These are phyloP conservation scores for Candida sanyaensis DNA, from an alignment of 1,139 yeast species.

Conservation along the genomic window DNA sequence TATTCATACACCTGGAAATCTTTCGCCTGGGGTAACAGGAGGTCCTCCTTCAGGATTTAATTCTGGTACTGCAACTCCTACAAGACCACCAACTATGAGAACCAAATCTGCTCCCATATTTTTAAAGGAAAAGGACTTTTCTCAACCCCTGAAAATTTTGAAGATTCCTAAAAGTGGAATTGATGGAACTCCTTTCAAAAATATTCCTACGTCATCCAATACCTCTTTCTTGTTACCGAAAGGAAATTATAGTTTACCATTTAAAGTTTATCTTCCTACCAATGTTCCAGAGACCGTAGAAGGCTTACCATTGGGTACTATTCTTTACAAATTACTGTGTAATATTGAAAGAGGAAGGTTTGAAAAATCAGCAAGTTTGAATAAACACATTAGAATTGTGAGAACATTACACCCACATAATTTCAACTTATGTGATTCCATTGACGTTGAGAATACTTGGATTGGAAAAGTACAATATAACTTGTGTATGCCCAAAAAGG, in stretches of 20 bases:
- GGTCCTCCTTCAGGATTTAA: slow-evolving; percentile 8
- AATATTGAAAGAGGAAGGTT: slow-evolving; percentile 55
- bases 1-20: slow-evolving; percentile 17
- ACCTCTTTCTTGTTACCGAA: slow-evolving; percentile 54
- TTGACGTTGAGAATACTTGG: slow-evolving; percentile 65
- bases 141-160: slow-evolving; percentile 13
- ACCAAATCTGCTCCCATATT: slow-evolving; percentile 12
- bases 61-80: slow-evolving; percentile 12
- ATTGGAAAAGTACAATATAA: slow-evolving; percentile 65
- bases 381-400: slow-evolving; percentile 36
- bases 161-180: slow-evolving; percentile 40
- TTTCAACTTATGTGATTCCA: slow-evolving; percentile 52
- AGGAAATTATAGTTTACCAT: slow-evolving; percentile 72
- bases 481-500: slow-evolving; percentile 56
- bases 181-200: slow-evolving; percentile 47
- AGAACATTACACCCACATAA: slow-evolving; percentile 57
- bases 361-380: slow-evolving; percentile 40
- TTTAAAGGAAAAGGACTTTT: slow-evolving; percentile 8
- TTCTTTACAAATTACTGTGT: slow-evolving; percentile 57
- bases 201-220: slow-evolving; percentile 20
- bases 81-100: slow-evolving; percentile 10
- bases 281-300: slow-evolving; percentile 68
- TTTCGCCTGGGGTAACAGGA: slow-evolving; percentile 17
- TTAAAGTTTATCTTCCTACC: slow-evolving; percentile 55
- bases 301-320: slow-evolving; percentile 57